A percentile compares a stretch with the other conserved stretches of the same genome.
These are phyloP conservation scores for Diddensiella caesifluorescens DNA, from an alignment of 805 yeast species.

Conservation along the genomic window DNA sequence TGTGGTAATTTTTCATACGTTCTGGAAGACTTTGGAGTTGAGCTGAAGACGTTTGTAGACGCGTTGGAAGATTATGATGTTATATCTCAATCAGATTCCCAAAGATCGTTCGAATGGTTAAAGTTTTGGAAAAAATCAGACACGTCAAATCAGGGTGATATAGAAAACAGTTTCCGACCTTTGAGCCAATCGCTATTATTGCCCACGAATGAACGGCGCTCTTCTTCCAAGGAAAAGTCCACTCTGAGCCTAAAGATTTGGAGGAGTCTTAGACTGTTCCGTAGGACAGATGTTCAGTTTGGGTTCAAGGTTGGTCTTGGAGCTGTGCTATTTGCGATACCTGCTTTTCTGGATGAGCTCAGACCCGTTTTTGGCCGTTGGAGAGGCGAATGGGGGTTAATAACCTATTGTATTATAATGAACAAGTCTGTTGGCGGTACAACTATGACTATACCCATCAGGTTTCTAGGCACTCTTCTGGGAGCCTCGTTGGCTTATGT, in stretches of 20 bases:
- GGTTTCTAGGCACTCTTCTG: slow-evolving; percentile 63
- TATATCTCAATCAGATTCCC: slow-evolving; percentile 4
- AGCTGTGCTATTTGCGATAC: slow-evolving; percentile 55
- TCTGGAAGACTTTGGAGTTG: slow-evolving; percentile 56
- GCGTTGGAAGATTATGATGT: slow-evolving; percentile 39
- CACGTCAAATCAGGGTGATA: background rate
- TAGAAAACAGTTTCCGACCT: slow-evolving; percentile 7
- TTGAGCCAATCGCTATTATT: slow-evolving; percentile 7
- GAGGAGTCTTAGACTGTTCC: slow-evolving; percentile 43
- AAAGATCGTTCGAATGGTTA: slow-evolving; percentile 48
- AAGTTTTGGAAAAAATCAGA: slow-evolving; percentile 42
- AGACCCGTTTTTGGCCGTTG: slow-evolving; percentile 52
- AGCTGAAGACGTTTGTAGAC: slow-evolving; percentile 45
- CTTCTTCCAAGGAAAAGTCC: slow-evolving; percentile 27
- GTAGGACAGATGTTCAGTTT: slow-evolving; percentile 66
- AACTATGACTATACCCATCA: slow-evolving; percentile 50
- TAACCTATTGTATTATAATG: slow-evolving; percentile 80
- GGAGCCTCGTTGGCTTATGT: slow-evolving; percentile 62
- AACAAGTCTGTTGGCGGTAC: slow-evolving; percentile 83
- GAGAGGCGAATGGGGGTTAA: slow-evolving; percentile 82
- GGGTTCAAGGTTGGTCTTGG: slow-evolving; percentile 79
- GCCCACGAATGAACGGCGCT: slow-evolving; percentile 5
- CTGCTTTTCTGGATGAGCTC: slow-evolving; percentile 60
- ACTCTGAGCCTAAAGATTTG: slow-evolving; percentile 30
- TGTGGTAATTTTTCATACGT: slow-evolving; percentile 75